phyloP scores from a whole-genome alignment of 2,329 filamentous ascomycete genomes.

The Aspergillus sp. region DNA sequence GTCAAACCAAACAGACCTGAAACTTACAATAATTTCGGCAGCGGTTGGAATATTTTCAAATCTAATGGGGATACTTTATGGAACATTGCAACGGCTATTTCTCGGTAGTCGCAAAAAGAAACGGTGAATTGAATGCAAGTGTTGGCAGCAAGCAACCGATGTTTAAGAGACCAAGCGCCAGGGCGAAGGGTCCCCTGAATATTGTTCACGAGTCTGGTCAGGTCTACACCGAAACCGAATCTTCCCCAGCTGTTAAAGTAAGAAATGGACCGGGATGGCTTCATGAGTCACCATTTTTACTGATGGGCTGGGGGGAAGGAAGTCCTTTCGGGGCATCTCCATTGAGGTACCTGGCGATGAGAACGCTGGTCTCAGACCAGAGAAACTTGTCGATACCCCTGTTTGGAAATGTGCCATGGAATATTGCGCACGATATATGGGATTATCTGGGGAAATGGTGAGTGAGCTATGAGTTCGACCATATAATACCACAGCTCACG shows the following conservation, averaged over 20 bases:
- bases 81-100: neutral
- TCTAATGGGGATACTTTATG: neutral
- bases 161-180: neutral
- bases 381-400: constrained; percentile 33
- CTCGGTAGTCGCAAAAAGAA: neutral
- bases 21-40: neutral
- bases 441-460: constrained; percentile 37
- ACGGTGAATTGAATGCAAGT: neutral
- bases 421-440: constrained; percentile 42
- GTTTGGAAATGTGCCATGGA: constrained; percentile 42
- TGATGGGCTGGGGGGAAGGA: constrained; percentile 26
- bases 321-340: constrained; percentile 29
- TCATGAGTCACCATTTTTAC: constrained; percentile 39
- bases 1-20: neutral
- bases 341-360: constrained; percentile 37
- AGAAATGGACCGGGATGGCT: constrained; percentile 35
- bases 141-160: neutral
- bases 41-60: neutral
- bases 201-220: constrained; percentile 16
- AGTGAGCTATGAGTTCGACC: constrained; percentile 8
- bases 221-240: constrained; percentile 15
- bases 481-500: neutral
- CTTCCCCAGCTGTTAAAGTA: constrained; percentile 1
- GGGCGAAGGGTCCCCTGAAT: neutral
- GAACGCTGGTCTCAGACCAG: constrained; percentile 35